Conservation (phyloP, 1,139 yeast genomes). For the Cylindricascospora bacillispora region DNA sequence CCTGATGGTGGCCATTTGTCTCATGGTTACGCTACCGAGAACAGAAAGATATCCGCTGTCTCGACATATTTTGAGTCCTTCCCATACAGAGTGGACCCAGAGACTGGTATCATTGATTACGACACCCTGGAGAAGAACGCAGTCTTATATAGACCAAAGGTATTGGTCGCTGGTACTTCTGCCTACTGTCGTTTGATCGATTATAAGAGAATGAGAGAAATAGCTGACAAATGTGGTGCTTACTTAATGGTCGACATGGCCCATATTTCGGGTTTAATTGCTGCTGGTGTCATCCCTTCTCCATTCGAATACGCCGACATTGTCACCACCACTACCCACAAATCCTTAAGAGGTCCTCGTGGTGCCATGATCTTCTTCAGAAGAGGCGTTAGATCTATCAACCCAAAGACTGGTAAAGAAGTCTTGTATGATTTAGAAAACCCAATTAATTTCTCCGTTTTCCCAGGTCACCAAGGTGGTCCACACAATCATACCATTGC, state of each 20-base stretch:
- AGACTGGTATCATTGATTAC: slow-evolving; percentile 88
- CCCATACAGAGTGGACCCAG: slow-evolving; percentile 91
- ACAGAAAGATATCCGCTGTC: slow-evolving; percentile 89
- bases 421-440: slow-evolving; percentile 81
- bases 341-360: slow-evolving; percentile 97
- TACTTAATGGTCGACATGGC: slow-evolving; percentile 97
- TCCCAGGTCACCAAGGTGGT: slow-evolving; percentile 99
- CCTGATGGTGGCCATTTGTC: slow-evolving; percentile 98
- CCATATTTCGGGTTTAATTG: slow-evolving; percentile 89
- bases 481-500: slow-evolving; percentile 98
- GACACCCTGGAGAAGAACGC: slow-evolving; percentile 90
- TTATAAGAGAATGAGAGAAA: slow-evolving; percentile 90
- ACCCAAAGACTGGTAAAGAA: slow-evolving; percentile 88
- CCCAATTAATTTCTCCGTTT: slow-evolving; percentile 92
- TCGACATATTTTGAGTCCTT: slow-evolving; percentile 95
- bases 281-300: slow-evolving; percentile 92
- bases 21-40: slow-evolving; percentile 95
- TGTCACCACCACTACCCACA: slow-evolving; percentile 97
- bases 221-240: slow-evolving; percentile 94
- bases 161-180: slow-evolving; percentile 93
- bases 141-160: slow-evolving; percentile 82
- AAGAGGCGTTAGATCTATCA: slow-evolving; percentile 83
- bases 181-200: slow-evolving; percentile 94
- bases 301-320: slow-evolving; percentile 95
- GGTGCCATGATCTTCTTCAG: slow-evolving; percentile 99